Conservation (phyloP, 495 filamentous ascomycete species). For the Extremus antarcticus region DNA sequence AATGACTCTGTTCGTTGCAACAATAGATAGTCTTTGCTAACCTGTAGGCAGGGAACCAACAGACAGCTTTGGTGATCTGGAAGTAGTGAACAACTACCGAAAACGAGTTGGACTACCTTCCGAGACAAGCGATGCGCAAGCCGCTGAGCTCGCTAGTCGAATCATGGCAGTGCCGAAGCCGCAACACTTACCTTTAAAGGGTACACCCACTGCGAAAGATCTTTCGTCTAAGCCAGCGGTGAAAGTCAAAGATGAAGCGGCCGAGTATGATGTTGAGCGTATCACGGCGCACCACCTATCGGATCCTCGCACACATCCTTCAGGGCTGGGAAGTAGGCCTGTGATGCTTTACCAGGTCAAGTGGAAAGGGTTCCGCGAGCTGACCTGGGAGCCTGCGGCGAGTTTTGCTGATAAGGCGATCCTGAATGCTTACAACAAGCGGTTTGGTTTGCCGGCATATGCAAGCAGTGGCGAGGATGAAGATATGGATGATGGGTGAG, state of each 20-base stretch:
- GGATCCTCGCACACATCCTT: slow-evolving; percentile 8
- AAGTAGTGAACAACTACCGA: slow-evolving; percentile 8
- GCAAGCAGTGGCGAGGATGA: background rate
- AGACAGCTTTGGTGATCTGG: slow-evolving; percentile 8
- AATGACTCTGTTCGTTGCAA: background rate
- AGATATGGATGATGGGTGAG: background rate
- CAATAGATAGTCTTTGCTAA: background rate
- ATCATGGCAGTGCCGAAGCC: background rate
- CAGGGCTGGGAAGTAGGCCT: slow-evolving; percentile 9
- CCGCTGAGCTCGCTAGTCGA: background rate
- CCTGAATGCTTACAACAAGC: slow-evolving; percentile 3
- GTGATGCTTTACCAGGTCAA: slow-evolving; percentile 20
- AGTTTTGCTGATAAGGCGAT: slow-evolving; percentile 7
- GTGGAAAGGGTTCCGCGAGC: slow-evolving; percentile 12
- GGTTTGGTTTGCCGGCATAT: slow-evolving; percentile 1
- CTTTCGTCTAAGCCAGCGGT: slow-evolving; percentile 1
- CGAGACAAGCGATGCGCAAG: background rate
- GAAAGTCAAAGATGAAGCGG: background rate
- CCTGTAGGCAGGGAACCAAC: slow-evolving; percentile 3
- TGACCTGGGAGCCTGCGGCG: slow-evolving; percentile 14
- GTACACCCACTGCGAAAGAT: background rate
- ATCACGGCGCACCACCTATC: slow-evolving; percentile 13
- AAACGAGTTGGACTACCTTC: slow-evolving; percentile 3
- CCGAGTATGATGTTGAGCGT: slow-evolving; percentile 3
- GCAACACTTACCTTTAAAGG: background rate